Evolutionary conservation across 108 stramenopile genomes (phyloP), one percentile per base, ranked within the genome.

Genomic region (Parmales sp.): DNA sequence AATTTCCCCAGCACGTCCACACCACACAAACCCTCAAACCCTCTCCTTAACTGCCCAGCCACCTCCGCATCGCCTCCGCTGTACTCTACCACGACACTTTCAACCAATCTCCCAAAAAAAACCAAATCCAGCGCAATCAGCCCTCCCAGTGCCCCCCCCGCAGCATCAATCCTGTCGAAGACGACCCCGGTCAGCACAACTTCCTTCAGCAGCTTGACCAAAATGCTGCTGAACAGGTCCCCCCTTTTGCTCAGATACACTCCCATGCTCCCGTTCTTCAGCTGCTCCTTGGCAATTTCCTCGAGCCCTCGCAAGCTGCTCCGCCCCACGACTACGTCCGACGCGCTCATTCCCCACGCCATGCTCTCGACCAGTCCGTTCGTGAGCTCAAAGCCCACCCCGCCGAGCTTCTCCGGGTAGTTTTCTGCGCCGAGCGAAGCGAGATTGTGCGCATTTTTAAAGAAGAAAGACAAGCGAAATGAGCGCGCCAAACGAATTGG

Each of bases 321-420:
- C 51, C 87, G 89, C 46, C 84, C 79, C 16, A 92, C 86, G 16
- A 77, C 54, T 9, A 78, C 37, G 76, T 88, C 86, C 36, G 80
- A 78, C 69, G 88, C 78, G 37, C 81, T 77, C 84, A 90, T 90
- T n/a, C 88, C 91, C 75, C 88, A 92, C 36, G 87, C 71, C 19
- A 92, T 65, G 26, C 87, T 85, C 29, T 89, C 86, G 41, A 92
- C 38, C n/a, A 92, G 76, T 6, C 84, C 76, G 41, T 85, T 81
- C 73, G 88, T 90, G 20, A 92, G 74, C 37, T 90, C 88, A 67
- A 72, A 87, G 1, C 88, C 86, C 49, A 92, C 64, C 11, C 68
- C 39, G 29, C 82, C 75, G 6, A 87, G 69, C 51, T 90, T 85
- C 39, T 87, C 84, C 9, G 91, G 87, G 70, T 92, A 92, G 7